A percentile compares a stretch with the other conserved stretches of the same genome.
phyloP scores from a whole-genome alignment of 108 stramenopile species.

The Craspedostauros australis region DNA sequence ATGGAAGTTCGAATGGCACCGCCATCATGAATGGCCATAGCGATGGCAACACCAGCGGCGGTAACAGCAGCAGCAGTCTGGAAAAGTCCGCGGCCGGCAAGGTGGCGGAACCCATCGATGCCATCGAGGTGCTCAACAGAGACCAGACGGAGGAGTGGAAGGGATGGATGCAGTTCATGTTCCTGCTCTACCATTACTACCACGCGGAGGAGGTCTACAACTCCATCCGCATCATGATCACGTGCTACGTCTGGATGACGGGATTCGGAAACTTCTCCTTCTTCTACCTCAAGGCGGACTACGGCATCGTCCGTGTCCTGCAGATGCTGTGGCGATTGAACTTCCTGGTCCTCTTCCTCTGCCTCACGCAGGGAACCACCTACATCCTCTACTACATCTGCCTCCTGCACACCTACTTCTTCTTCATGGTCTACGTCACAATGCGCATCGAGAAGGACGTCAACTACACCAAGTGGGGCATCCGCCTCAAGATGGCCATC shows the following conservation, averaged over 20 bases:
- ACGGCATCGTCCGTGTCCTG: constrained; percentile 79
- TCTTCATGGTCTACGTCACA: constrained; percentile 89
- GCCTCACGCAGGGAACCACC: constrained; percentile 85
- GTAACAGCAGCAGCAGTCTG: background rate
- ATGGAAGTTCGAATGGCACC: constrained; percentile 1
- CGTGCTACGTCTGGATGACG: constrained; percentile 99
- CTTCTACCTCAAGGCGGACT: constrained; percentile 92
- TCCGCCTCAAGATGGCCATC: constrained; percentile 79
- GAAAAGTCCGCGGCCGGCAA: constrained; percentile 1
- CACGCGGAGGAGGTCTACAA: constrained; percentile 95
- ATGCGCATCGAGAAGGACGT: constrained; percentile 69
- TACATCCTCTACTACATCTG: constrained; percentile 99
- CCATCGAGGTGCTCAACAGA: constrained; percentile 84
- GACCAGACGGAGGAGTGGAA: constrained; percentile 99
- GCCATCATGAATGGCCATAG: background rate
- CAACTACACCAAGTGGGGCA: constrained; percentile 87
- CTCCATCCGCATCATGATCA: constrained; percentile 93
- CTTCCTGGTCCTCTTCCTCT: constrained; percentile 90
- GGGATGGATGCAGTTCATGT: constrained; percentile 98
- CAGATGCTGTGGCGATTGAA: constrained; percentile 98
- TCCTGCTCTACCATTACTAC: constrained; percentile 97
- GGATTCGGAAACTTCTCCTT: constrained; percentile 97
- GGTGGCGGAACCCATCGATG: constrained; percentile 41
- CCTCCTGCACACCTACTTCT: constrained; percentile 96
- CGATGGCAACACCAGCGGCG: background rate